phyloP scores from a whole-genome alignment of 192 early-diverging fungal genomes.

The Linnemannia schmuckeri region DNA sequence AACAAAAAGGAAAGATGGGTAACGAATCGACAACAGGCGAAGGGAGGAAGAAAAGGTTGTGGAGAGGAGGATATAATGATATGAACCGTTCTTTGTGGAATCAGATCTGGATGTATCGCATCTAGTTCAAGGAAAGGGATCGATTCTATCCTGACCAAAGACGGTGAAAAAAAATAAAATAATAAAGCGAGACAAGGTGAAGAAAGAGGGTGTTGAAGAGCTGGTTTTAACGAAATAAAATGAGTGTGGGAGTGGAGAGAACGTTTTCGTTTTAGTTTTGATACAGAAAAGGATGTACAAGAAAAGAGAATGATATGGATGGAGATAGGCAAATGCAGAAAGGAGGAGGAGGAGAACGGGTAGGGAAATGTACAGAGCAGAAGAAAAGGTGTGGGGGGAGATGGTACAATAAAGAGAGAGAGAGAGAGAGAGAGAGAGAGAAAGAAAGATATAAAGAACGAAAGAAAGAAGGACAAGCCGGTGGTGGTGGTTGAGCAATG shows the following conservation, averaged over 20 bases:
- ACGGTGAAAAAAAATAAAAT: background rate
- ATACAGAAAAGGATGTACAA: background rate
- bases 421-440: background rate
- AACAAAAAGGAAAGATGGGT: background rate
- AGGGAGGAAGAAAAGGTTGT: background rate
- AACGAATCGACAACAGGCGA: background rate
- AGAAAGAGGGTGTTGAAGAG: background rate
- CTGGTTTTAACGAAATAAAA: background rate
- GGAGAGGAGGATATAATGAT: slow-evolving; percentile 32
- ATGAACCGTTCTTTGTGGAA: slow-evolving; percentile 49
- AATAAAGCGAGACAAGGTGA: background rate
- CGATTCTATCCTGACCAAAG: slow-evolving; percentile 21
- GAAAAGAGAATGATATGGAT: background rate
- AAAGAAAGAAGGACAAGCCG: background rate
- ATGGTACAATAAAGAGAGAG: background rate
- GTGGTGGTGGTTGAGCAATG: background rate
- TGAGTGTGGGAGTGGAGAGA: background rate
- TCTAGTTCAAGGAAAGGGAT: slow-evolving; percentile 12
- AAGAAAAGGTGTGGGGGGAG: background rate
- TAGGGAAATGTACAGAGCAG: background rate
- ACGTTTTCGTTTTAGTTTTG: background rate
- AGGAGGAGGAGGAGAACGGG: background rate
- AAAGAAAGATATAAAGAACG: background rate
- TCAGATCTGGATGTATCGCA: slow-evolving; percentile 9
- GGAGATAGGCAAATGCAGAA: background rate